These are phyloP conservation scores for Linum usitatissimum DNA, from an alignment of 345 rosid genomes.

Conservation along the genomic window DNA sequence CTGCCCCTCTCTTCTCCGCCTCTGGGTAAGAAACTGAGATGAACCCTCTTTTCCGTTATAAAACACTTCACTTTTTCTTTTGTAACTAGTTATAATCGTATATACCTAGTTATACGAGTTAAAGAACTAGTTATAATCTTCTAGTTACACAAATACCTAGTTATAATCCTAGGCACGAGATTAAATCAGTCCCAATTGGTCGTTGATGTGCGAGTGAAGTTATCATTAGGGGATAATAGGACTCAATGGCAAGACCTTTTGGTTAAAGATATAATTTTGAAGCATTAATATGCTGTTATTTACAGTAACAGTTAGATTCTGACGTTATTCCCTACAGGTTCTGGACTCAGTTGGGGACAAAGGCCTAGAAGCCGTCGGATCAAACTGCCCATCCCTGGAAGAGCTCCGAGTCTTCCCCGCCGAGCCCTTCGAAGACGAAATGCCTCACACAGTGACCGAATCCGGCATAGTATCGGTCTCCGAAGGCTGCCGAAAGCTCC, in stretches of 20 bases:
- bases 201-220: too few species aligned
- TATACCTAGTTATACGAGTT: too few species aligned
- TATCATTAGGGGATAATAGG: too few species aligned
- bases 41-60: too few species aligned
- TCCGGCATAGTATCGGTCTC: conserved; percentile 54
- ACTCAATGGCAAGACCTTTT: too few species aligned
- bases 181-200: too few species aligned
- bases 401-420: conserved; percentile 68
- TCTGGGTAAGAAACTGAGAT: conserved; percentile 35
- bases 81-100: neutral
- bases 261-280: too few species aligned
- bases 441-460: conserved; percentile 45
- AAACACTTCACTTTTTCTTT: neutral
- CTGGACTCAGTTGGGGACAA: conserved; percentile 56
- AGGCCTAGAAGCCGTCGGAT: conserved; percentile 53
- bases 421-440: conserved; percentile 48
- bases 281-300: neutral
- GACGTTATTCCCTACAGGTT: conserved; percentile 27
- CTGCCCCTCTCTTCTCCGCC: conserved; percentile 45
- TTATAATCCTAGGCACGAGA: too few species aligned
- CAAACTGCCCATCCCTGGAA: conserved; percentile 45
- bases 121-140: too few species aligned
- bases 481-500: conserved; percentile 46
- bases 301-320: neutral
- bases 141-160: too few species aligned